phyloP scores from a whole-genome alignment of 805 yeast genomes.

The Jamesozyma hellenica region DNA sequence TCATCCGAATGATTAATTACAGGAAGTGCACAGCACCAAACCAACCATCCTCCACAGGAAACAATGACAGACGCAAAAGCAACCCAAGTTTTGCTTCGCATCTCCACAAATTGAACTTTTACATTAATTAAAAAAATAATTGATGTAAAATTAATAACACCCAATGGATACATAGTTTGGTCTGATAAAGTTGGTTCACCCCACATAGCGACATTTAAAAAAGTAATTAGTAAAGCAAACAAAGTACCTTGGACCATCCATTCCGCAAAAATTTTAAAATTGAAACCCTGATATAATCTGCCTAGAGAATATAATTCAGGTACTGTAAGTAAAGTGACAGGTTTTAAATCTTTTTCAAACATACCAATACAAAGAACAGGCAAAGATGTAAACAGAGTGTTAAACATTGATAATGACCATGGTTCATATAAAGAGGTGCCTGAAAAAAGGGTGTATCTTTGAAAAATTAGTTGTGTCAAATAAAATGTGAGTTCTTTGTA shows the following conservation, averaged over 20 bases:
- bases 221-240: slow-evolving; percentile 63
- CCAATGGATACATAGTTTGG: slow-evolving; percentile 72
- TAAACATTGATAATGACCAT: slow-evolving; percentile 96
- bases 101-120: slow-evolving; percentile 73
- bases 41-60: slow-evolving; percentile 74
- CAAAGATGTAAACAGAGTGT: slow-evolving; percentile 86
- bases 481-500: slow-evolving; percentile 90
- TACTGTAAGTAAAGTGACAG: slow-evolving; percentile 79
- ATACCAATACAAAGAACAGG: slow-evolving; percentile 92
- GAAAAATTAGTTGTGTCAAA: slow-evolving; percentile 79
- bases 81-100: slow-evolving; percentile 61
- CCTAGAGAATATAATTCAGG: slow-evolving; percentile 85
- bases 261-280: slow-evolving; percentile 51
- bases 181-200: slow-evolving; percentile 61
- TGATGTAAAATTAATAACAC: slow-evolving; percentile 64
- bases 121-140: slow-evolving; percentile 64
- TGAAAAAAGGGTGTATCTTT: slow-evolving; percentile 75
- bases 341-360: slow-evolving; percentile 83
- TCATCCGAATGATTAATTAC: slow-evolving; percentile 47
- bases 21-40: slow-evolving; percentile 76
- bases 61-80: slow-evolving; percentile 55
- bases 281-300: slow-evolving; percentile 63
- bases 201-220: slow-evolving; percentile 56
- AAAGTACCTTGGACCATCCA: slow-evolving; percentile 75
- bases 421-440: slow-evolving; percentile 91